Base-by-base conservation (phyloP, 176 grass and related monocot genomes). In the Lolium multiflorum region DNA sequence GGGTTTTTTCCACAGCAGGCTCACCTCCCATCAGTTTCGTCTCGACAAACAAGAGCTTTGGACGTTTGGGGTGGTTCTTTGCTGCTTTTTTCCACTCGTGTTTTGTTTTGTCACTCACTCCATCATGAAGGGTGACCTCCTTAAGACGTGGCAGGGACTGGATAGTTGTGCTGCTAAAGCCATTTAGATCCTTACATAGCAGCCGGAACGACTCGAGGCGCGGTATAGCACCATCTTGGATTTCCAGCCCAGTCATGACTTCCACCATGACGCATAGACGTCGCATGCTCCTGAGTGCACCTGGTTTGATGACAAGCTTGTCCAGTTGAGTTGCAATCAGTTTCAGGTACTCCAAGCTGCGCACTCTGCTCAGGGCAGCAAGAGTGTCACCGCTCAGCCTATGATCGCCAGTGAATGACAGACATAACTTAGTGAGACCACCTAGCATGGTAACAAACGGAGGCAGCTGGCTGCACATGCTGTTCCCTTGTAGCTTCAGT, bases 401-500 rank as follows among this genome's bases (percentile, higher is more conserved):
- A 82, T 58, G 28, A 11, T 26, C 12, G 25, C 71, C 6, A 7
- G 1, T 1, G 81, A 16, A 82, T 58, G 81, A 82, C 1, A 82
- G n/a, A 3, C 81, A 72, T 35, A 82, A 9, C 50, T 70, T 69
- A 12, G 50, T 46, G 13, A 82, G n/a, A 58, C 13, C 51, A 25
- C 11, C 51, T 9, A 71, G n/a, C 6, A 7, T 14, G 20, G 38
- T 86, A 14, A 71, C 12, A 35, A 86, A 86, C 8, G 1, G 12
- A 35, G 76, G 76, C 8, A 86, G 71, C 21, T 74, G 54, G 0
- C 16, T 71, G 0, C 13, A 3, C 1, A 80, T 47, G 28, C 4
- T 24, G 12, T 46, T 56, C 2, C 43, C 44, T 13, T 87, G 43
- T 51, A 87, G 66, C 66, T 87, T 87, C 12, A 87, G 66, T 3